Conservation (phyloP, 306 rosid genomes). For the Crataegus laevigata region DNA sequence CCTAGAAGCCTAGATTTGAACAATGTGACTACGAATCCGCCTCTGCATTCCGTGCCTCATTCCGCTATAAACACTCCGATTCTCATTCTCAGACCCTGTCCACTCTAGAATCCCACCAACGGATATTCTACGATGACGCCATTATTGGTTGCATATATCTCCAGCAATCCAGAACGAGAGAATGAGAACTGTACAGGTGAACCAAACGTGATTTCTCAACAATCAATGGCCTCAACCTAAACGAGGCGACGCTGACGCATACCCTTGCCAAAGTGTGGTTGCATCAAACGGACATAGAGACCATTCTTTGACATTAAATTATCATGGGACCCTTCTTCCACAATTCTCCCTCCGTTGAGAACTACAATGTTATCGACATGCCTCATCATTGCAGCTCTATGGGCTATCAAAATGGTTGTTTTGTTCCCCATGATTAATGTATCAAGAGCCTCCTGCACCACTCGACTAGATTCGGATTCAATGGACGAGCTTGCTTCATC, state of each 20-base stretch:
- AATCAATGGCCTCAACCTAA: constrained; percentile 30
- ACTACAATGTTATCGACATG: constrained; percentile 98
- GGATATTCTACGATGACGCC: constrained; percentile 20
- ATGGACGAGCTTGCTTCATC: constrained; percentile 98
- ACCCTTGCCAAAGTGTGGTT: constrained; percentile 95
- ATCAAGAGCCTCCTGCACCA: constrained; percentile 98
- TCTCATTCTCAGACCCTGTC: constrained; percentile 16
- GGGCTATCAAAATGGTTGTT: constrained; percentile 96
- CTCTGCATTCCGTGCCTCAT: constrained; percentile 37
- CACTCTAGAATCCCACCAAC: constrained; percentile 20
- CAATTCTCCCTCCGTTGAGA: constrained; percentile 95
- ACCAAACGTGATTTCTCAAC: constrained; percentile 21
- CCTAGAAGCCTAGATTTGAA: constrained; percentile 45
- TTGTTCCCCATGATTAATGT: constrained; percentile 98
- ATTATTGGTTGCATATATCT: constrained; percentile 25
- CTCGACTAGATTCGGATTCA: constrained; percentile 97
- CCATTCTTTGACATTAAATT: constrained; percentile 82
- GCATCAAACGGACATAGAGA: constrained; percentile 88
- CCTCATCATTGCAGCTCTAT: constrained; percentile 99
- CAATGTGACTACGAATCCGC: constrained; percentile 36
- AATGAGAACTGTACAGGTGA: constrained; percentile 33
- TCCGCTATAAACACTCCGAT: constrained; percentile 22
- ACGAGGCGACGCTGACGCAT: constrained; percentile 86
- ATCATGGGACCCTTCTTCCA: constrained; percentile 88
- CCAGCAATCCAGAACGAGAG: constrained; percentile 31